Conservation (phyloP, 2,329 filamentous ascomycete genomes). For the Sphaerulina vaccinii region DNA sequence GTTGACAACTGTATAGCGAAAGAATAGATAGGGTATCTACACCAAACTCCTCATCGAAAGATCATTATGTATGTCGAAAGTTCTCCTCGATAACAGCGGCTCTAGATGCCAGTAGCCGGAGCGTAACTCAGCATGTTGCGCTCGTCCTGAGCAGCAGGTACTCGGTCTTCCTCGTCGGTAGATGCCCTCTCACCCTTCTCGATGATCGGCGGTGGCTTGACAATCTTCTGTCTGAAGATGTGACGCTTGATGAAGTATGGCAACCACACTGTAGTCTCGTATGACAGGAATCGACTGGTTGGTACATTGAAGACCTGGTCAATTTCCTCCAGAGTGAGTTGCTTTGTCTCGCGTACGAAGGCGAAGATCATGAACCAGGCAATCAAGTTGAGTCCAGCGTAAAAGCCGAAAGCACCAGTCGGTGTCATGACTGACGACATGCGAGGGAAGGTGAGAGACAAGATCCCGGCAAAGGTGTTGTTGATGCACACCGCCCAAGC, state of each 20-base stretch:
- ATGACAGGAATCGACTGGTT: constrained; percentile 43
- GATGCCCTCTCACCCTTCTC: constrained; percentile 30
- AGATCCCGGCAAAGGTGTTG: constrained; percentile 45
- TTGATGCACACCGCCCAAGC: constrained; percentile 60
- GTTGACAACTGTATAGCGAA: too few relatives aligned
- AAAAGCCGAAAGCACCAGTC: constrained; percentile 56
- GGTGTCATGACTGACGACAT: constrained; percentile 51
- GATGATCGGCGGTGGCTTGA: constrained; percentile 42
- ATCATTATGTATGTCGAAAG: too few relatives aligned
- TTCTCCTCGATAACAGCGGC: too few relatives aligned
- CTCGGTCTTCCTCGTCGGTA: constrained; percentile 8
- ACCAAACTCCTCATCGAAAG: too few relatives aligned
- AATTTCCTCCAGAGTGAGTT: constrained; percentile 49
- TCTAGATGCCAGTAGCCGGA: constrained; percentile 2
- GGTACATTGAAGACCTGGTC: constrained; percentile 55
- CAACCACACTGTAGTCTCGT: constrained; percentile 42
- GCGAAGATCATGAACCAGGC: constrained; percentile 53
- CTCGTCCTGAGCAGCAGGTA: constrained; percentile 2
- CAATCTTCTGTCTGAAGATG: constrained; percentile 40
- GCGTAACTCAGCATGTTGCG: constrained; percentile 1
- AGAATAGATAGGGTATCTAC: too few relatives aligned
- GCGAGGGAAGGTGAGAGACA: constrained; percentile 47
- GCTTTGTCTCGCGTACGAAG: constrained; percentile 50
- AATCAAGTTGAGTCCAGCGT: constrained; percentile 57
- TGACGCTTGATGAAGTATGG: constrained; percentile 46